Evolutionary conservation across 371 early-diverging fungal species (phyloP).

Genomic region (Syncephalastrum racemosum): DNA sequence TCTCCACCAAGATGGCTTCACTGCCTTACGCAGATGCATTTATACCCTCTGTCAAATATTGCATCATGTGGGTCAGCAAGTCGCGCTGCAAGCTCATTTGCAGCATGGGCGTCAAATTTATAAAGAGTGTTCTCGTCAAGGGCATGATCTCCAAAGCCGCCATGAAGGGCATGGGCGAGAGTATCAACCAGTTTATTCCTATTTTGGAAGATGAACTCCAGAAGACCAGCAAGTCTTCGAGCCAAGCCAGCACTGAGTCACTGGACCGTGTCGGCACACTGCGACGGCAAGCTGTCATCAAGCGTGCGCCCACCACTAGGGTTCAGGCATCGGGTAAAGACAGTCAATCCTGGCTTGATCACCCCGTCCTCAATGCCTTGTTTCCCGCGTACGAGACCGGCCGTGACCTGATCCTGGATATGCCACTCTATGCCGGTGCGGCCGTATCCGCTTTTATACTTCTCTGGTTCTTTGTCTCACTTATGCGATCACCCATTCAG

Average conservation of each 20-base stretch:
- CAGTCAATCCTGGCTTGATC: no score
- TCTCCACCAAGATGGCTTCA: conserved; percentile 46
- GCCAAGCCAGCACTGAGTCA: not conserved
- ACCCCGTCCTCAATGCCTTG: no score
- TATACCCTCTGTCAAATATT: conserved; percentile 55
- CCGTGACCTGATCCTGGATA: conserved; percentile 14
- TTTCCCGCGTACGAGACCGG: no score
- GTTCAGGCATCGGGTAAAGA: not conserved
- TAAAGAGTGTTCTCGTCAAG: conserved; percentile 57
- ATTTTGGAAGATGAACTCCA: conserved; percentile 26
- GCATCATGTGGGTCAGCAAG: conserved; percentile 50
- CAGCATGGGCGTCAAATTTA: conserved; percentile 54
- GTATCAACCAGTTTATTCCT: conserved; percentile 27
- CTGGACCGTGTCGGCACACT: no score
- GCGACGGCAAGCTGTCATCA: not conserved
- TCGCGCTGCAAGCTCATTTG: conserved; percentile 48
- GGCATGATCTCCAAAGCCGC: conserved; percentile 46
- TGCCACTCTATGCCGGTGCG: conserved; percentile 20
- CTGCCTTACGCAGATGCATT: conserved; percentile 65
- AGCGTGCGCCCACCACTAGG: conserved; percentile 1
- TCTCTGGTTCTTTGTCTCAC: conserved; percentile 18
- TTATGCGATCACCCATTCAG: not conserved
- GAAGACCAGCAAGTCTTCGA: not conserved
- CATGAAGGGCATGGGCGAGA: conserved; percentile 44
- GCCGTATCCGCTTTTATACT: conserved; percentile 7